Evolutionary conservation across 1,139 yeast genomes (phyloP), one percentile per base, ranked within the genome.

Genomic region (Pichia sp.): DNA sequence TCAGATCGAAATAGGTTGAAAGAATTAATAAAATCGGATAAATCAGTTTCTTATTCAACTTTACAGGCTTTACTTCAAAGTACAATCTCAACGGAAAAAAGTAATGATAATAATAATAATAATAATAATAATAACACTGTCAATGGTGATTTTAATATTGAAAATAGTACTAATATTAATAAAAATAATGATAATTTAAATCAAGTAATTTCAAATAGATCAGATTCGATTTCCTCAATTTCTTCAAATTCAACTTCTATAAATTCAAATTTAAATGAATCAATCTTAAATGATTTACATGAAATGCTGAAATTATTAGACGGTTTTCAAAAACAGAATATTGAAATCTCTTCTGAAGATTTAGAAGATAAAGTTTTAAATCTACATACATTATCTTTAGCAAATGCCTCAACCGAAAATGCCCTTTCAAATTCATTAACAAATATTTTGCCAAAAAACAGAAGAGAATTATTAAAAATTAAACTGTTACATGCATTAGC

Each of bases 401-500:
- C 79, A 2, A 66, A 53, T 53, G 58, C 51, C 40, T 59, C 51
- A 11, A 30, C 30, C 2, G 33, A 35, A 32, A 10, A 11, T 7
- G 28, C n/a, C 3, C 11, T 28, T 18, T 18, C 18, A 18, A 18
- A 18, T 18, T 18, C 18, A 18, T 18, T 18, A 18, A 18, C 18
- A 18, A 18, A 18, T 18, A 18, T 18, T 18, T 18, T 18, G 18
- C 18, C 18, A 18, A 18, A 18, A 18, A 18, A 18, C 18, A 18
- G 18, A 18, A 18, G 18, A 18, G 72, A 73, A 39, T 61, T 71
- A 7, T 61, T 84, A 40, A 79, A 75, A 54, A 73, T 73, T 25
- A 77, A 76, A 53, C 64, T 84, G 25, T 63, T 83, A 39, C 78
- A 81, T 60, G 88, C 90, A 5, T 69, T 84, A 52, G 86, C 92